phyloP scores from a whole-genome alignment of 352 stramenopile species.

The Thalassiosira livingstoniorum region DNA sequence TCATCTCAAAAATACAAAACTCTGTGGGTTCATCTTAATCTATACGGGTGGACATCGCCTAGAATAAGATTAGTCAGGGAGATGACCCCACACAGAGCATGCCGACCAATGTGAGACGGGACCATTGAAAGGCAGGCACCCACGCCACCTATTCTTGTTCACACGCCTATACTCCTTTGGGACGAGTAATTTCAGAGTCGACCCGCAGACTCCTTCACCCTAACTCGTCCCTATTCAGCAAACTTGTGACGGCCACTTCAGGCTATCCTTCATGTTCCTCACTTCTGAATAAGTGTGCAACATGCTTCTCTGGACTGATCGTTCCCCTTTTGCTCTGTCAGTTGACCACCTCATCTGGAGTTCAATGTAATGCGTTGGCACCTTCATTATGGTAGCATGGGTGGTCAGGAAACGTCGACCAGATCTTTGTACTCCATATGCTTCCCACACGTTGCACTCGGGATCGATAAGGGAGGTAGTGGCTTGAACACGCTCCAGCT shows the following conservation, averaged over 20 bases:
- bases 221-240: slow-evolving; percentile 26
- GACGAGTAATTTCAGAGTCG: too few species aligned
- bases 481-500: slow-evolving; percentile 6
- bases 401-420: slow-evolving; percentile 13
- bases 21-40: too few species aligned
- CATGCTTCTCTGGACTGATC: slow-evolving; percentile 17
- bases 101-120: too few species aligned
- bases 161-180: too few species aligned
- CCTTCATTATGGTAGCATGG: slow-evolving; percentile 3
- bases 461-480: slow-evolving; percentile 5
- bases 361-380: slow-evolving; percentile 1
- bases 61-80: too few species aligned
- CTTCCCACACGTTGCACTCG: slow-evolving; percentile 2
- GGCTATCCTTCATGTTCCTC: background rate
- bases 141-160: too few species aligned
- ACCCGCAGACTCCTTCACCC: too few species aligned
- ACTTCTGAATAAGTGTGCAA: slow-evolving; percentile 5
- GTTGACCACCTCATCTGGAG: slow-evolving; percentile 10
- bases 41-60: too few species aligned
- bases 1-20: too few species aligned
- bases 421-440: slow-evolving; percentile 10
- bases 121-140: too few species aligned
- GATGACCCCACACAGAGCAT: too few species aligned
- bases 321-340: slow-evolving; percentile 5
- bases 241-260: slow-evolving; percentile 13